These are phyloP conservation scores for Auricularia sp. DNA, from an alignment of 768 basidiomycete species.

Conservation along the genomic window DNA sequence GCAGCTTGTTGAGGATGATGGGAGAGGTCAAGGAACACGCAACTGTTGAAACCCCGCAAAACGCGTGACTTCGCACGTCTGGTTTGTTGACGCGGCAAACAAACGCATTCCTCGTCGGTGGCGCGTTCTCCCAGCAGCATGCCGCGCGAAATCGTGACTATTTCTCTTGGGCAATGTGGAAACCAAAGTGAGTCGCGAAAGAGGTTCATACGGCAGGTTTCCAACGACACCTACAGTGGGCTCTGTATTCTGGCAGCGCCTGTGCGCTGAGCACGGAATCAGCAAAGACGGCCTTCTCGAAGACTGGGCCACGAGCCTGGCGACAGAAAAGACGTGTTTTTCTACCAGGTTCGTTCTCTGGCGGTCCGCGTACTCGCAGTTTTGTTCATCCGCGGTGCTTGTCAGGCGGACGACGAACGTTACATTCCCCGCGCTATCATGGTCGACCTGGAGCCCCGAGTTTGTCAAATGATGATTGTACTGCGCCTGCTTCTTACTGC, in stretches of 20 bases:
- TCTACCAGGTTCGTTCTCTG: constrained; percentile 54
- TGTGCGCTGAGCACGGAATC: constrained; percentile 99
- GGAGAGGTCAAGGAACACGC: not conserved
- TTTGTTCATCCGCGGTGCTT: not conserved
- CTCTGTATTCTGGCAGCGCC: constrained; percentile 94
- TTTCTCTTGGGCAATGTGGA: constrained; percentile 85
- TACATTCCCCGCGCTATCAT: constrained; percentile 96
- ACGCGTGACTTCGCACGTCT: too few species aligned
- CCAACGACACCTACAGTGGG: constrained; percentile 52
- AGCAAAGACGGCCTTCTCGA: constrained; percentile 91
- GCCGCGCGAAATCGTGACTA: constrained; percentile 78
- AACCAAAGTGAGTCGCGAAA: constrained; percentile 62
- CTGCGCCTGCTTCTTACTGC: not conserved
- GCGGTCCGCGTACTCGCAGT: not conserved
- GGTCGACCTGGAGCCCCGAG: constrained; percentile 92
- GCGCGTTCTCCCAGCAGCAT: constrained; percentile 24
- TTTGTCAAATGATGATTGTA: constrained; percentile 26
- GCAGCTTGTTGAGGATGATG: too few species aligned
- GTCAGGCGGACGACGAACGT: constrained; percentile 89
- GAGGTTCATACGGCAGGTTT: constrained; percentile 9
- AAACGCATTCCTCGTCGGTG: not conserved
- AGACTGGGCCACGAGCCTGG: constrained; percentile 97
- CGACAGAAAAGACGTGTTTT: constrained; percentile 98
- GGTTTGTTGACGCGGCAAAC: not conserved
- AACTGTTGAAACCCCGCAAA: not conserved